Evolutionary conservation across 192 early-diverging fungal genomes (phyloP), one percentile per base, ranked within the genome.

Genomic region (Coemansia sp.): DNA sequence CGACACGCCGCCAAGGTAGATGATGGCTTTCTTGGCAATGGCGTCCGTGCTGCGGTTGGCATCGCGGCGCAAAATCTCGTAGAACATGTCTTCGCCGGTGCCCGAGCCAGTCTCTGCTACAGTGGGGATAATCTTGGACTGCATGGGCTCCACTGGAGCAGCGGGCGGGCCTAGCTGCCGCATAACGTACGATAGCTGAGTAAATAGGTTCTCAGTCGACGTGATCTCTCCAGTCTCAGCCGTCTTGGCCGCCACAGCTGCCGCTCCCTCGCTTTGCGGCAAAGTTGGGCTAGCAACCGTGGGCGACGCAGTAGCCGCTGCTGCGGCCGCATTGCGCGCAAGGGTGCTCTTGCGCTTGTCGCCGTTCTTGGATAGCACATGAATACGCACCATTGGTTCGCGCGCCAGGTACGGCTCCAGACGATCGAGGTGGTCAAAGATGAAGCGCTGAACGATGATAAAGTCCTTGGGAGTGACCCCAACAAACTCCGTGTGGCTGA

Each of bases 111-210:
- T 74, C 9, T 66, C 46, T 2, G 63, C 34, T 33, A 34, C 31
- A 18, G 24, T 66, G 33, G 57, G 68, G 18, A 47, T 68, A 9
- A 24, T 46, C 83, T 75, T 72, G 29, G 78, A 67, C 68, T 67
- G 73, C 29, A 52, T 46, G 9, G 31, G 41, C 63, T 85, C 79
- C 6, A 47, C 63, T 3, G 72, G 72, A 27, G 95, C 92, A 11
- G 94, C 88, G 8, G 93, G 91, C 46, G 93, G 91, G n/a, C 96
- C 96, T 11, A 98, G 85, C 68, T 94, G 93, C 18, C 93, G 90
- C 60, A 98, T 76, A 29, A 98, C 73, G 52, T 90, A 93, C 5
- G 93, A 93, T 2, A 98, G 86, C 54, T 91, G 92, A 49, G 91
- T 90, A 75, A 94, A 94, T 22, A 88, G 72, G 12, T 89, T 86